phyloP scores from a whole-genome alignment of 192 early-diverging fungal genomes.

The Gryganskiella cystojenkinii region DNA sequence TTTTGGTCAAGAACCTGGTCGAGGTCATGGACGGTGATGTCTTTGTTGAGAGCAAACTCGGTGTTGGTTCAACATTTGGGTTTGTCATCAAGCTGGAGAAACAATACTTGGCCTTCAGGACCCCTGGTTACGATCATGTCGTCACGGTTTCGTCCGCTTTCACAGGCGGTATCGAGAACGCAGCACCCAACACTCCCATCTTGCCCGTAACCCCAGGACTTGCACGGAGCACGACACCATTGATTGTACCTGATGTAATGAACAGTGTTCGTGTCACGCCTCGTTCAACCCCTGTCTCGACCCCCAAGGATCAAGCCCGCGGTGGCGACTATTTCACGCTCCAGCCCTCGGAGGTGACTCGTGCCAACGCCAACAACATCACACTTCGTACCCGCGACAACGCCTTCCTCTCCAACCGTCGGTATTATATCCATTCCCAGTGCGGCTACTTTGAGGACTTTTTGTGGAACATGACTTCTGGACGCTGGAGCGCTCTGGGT shows the following conservation, averaged over 20 bases:
- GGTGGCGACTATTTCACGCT: conserved; percentile 42
- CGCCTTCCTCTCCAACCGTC: conserved; percentile 48
- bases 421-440: conserved; percentile 47
- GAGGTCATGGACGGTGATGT: conserved; percentile 47
- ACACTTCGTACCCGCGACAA: conserved; percentile 45
- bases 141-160: conserved; percentile 50
- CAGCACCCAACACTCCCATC: conserved; percentile 23
- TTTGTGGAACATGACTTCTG: conserved; percentile 44
- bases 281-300: conserved; percentile 6
- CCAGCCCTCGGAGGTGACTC: conserved; percentile 40
- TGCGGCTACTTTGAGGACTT: conserved; percentile 49
- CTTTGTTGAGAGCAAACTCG: conserved; percentile 40
- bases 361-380: conserved; percentile 53
- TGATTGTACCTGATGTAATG: background rate
- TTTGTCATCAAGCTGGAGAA: conserved; percentile 53
- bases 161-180: conserved; percentile 8
- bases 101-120: conserved; percentile 48
- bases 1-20: conserved; percentile 48
- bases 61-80: conserved; percentile 49
- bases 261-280: conserved; percentile 1
- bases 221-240: conserved; percentile 40
- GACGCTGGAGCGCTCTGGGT: conserved; percentile 25
- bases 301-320: conserved; percentile 19
- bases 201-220: conserved; percentile 46
- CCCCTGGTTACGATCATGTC: conserved; percentile 49